phyloP scores from a whole-genome alignment of 2,329 filamentous ascomycete genomes.

The Neonectria neomacrospora region DNA sequence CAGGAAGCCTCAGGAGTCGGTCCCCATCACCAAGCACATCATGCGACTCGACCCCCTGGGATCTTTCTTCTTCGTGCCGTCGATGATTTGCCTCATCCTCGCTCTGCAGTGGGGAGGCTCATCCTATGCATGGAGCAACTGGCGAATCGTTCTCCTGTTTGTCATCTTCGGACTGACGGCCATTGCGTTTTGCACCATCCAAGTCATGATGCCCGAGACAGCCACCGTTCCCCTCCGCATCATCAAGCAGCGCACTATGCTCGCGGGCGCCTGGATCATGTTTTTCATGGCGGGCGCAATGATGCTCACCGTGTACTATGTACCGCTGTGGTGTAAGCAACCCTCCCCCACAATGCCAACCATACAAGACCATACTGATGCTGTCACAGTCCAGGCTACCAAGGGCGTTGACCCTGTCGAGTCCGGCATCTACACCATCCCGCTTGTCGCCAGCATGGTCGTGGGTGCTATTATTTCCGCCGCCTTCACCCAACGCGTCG shows the following conservation, averaged over 20 bases:
- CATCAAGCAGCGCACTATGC: conserved; percentile 65
- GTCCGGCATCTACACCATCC: conserved; percentile 68
- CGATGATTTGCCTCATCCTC: conserved; percentile 68
- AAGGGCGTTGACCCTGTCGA: conserved; percentile 62
- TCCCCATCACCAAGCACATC: conserved; percentile 55
- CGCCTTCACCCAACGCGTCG: conserved; percentile 60
- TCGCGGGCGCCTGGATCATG: conserved; percentile 58
- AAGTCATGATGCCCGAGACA: conserved; percentile 64
- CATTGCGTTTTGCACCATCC: conserved; percentile 61
- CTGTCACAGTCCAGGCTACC: conserved; percentile 63
- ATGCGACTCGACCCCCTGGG: conserved; percentile 68
- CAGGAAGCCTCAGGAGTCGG: conserved; percentile 43
- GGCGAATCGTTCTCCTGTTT: conserved; percentile 65
- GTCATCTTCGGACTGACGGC: conserved; percentile 60
- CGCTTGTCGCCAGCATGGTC: conserved; percentile 66
- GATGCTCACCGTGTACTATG: conserved; percentile 65
- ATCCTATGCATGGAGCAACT: conserved; percentile 62
- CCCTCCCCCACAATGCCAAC: not conserved
- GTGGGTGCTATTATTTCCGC: conserved; percentile 62
- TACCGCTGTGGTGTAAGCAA: conserved; percentile 65
- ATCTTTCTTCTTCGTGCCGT: conserved; percentile 68
- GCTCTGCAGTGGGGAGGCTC: conserved; percentile 73
- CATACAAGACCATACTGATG: conserved; percentile 30
- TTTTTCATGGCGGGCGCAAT: conserved; percentile 61
- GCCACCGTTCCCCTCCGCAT: conserved; percentile 67